A percentile compares a stretch with the other conserved stretches of the same genome.
These are phyloP conservation scores for Podosphaera xanthii DNA, from an alignment of 2,329 filamentous ascomycete genomes.

Conservation along the genomic window DNA sequence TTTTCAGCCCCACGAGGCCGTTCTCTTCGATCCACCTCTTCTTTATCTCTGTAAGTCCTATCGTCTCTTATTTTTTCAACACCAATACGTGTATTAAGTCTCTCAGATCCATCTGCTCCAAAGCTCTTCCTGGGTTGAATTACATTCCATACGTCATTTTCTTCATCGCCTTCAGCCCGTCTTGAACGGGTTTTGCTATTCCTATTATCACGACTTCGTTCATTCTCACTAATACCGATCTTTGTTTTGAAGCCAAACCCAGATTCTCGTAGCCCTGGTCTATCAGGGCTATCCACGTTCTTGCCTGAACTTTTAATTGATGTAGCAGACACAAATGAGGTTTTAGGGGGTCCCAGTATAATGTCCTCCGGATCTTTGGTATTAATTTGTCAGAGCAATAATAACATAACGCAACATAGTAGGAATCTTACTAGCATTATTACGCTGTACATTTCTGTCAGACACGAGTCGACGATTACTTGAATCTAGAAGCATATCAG, in stretches of 20 bases:
- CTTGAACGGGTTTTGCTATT: slow-evolving; percentile 25
- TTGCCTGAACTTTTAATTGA: slow-evolving; percentile 23
- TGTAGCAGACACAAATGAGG: slow-evolving; percentile 58
- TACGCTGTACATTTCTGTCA: slow-evolving; percentile 32
- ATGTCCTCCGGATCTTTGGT: slow-evolving; percentile 50
- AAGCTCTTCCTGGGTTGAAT: slow-evolving; percentile 55
- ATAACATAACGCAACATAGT: neutral
- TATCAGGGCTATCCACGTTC: slow-evolving; percentile 21
- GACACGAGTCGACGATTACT: slow-evolving; percentile 25
- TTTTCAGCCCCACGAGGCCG: slow-evolving; percentile 28
- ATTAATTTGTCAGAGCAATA: slow-evolving; percentile 4
- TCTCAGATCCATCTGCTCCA: slow-evolving; percentile 47
- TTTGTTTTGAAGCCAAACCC: slow-evolving; percentile 36
- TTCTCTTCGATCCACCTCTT: slow-evolving; percentile 30
- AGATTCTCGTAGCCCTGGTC: slow-evolving; percentile 27
- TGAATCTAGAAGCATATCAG: slow-evolving; percentile 13
- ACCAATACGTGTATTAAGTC: slow-evolving; percentile 43
- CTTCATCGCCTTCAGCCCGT: slow-evolving; percentile 31
- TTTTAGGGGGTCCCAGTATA: slow-evolving; percentile 65
- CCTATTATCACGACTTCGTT: slow-evolving; percentile 26
- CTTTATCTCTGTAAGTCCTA: slow-evolving; percentile 24
- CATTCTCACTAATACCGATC: slow-evolving; percentile 26
- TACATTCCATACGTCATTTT: slow-evolving; percentile 51
- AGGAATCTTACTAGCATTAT: slow-evolving; percentile 28
- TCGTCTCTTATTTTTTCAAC: slow-evolving; percentile 22